Percentiles rank a stretch among this genome's conserved stretches.
Conservation (phyloP, 179 eudicot species). For the Corrigiola litoralis region DNA sequence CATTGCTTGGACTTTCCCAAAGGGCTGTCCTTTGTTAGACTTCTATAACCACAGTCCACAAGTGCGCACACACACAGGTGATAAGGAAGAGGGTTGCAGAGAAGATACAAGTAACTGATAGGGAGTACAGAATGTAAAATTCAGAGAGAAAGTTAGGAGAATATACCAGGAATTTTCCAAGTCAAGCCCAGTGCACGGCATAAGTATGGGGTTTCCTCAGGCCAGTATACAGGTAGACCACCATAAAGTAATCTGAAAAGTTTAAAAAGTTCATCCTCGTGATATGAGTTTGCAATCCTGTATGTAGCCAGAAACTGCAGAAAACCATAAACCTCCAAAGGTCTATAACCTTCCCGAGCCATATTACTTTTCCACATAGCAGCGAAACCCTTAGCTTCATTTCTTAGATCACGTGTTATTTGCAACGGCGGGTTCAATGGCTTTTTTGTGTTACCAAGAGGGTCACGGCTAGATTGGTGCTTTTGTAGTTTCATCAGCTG, state of each 20-base stretch:
- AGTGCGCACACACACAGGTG: background rate
- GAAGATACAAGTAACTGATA: too few relatives aligned
- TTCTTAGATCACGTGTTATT: constrained; percentile 12
- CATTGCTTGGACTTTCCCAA: too few relatives aligned
- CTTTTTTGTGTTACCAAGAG: constrained; percentile 4
- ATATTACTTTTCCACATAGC: constrained; percentile 22
- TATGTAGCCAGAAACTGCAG: constrained; percentile 29
- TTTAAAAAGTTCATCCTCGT: constrained; percentile 20
- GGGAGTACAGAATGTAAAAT: too few relatives aligned
- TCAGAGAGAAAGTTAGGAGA: background rate
- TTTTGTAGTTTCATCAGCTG: constrained; percentile 19
- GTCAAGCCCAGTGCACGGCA: constrained; percentile 13
- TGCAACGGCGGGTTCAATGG: constrained; percentile 12
- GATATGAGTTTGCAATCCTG: constrained; percentile 11
- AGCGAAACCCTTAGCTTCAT: constrained; percentile 23
- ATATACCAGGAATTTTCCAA: constrained; percentile 11
- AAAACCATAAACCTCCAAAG: constrained; percentile 25
- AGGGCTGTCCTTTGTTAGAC: too few relatives aligned
- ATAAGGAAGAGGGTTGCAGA: too few relatives aligned
- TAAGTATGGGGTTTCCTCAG: constrained; percentile 7
- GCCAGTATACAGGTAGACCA: background rate
- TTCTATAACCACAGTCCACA: too few relatives aligned
- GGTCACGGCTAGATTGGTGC: background rate
- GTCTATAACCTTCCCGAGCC: background rate
- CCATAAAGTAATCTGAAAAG: constrained; percentile 20